These are phyloP conservation scores for Fusarium nygamai DNA, from an alignment of 2,329 filamentous ascomycete species.

Conservation along the genomic window DNA sequence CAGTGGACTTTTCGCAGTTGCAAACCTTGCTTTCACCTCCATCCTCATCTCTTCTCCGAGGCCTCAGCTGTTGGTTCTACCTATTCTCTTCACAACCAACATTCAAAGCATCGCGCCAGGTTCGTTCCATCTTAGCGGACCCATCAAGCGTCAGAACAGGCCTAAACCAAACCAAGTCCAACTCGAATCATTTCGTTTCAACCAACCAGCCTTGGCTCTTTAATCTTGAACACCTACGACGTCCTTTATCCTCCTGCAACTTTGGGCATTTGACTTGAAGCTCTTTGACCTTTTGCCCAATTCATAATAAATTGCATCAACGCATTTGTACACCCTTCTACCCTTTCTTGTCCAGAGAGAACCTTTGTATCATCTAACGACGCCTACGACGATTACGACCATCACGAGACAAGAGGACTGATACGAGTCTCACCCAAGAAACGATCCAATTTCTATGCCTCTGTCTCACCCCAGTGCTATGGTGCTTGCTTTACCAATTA, in stretches of 20 bases:
- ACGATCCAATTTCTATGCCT: background rate
- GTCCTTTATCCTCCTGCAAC: background rate
- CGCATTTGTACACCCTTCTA: background rate
- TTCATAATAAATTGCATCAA: background rate
- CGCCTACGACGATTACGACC: constrained; percentile 35
- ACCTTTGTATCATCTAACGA: constrained; percentile 28
- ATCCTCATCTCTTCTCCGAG: background rate
- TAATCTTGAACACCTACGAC: constrained; percentile 5
- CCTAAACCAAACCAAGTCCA: constrained; percentile 1
- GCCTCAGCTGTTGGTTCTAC: constrained; percentile 13
- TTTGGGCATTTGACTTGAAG: background rate
- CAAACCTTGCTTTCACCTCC: background rate
- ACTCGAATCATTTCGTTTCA: constrained; percentile 27
- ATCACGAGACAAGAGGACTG: constrained; percentile 32
- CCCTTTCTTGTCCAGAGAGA: background rate
- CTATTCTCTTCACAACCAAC: background rate
- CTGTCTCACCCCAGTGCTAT: constrained; percentile 1
- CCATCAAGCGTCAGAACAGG: constrained; percentile 15
- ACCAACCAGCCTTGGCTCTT: constrained; percentile 27
- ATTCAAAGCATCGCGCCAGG: constrained; percentile 7
- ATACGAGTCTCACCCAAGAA: constrained; percentile 15
- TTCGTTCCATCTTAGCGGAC: constrained; percentile 29
- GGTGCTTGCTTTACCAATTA: constrained; percentile 2
- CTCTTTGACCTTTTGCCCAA: constrained; percentile 1
- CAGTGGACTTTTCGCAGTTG: constrained; percentile 14